Evolutionary conservation across 441 rosid species (phyloP).

Genomic region (Francoa sonchifolia): DNA sequence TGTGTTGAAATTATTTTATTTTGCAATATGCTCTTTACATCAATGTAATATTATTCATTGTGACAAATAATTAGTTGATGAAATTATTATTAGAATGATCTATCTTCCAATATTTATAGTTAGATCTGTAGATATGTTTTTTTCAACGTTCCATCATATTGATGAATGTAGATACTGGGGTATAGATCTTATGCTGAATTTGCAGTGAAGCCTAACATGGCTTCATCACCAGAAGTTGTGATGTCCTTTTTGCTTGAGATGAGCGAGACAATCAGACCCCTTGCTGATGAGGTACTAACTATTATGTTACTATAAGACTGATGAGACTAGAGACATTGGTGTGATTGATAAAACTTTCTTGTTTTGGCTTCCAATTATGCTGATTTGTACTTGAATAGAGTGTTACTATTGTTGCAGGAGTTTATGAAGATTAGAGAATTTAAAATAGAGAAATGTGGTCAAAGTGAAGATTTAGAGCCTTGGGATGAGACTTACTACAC

Average conservation of each 20-base stretch:
- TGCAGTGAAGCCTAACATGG: conserved; percentile 59
- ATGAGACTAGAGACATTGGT: too few species aligned
- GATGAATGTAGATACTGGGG: conserved; percentile 52
- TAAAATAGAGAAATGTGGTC: conserved; percentile 52
- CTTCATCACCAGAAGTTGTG: conserved; percentile 75
- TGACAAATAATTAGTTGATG: too few species aligned
- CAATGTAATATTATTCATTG: too few species aligned
- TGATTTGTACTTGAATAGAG: conserved; percentile 8
- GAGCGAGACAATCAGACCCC: conserved; percentile 61
- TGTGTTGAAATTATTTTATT: too few species aligned
- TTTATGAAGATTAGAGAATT: conserved; percentile 46
- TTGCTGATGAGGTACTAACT: conserved; percentile 89
- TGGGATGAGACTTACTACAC: conserved; percentile 94
- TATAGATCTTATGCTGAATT: conserved; percentile 70
- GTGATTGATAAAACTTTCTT: conserved; percentile 1
- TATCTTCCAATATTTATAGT: too few species aligned
- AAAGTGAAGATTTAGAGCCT: conserved; percentile 58
- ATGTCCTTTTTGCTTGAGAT: conserved; percentile 69
- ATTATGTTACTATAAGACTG: conserved; percentile 9
- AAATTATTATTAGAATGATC: too few species aligned
- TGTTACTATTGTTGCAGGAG: conserved; percentile 38
- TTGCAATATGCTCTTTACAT: too few species aligned
- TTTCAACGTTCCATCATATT: background rate
- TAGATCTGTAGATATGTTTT: background rate
- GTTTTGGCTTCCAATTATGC: conserved; percentile 9